A percentile compares a stretch with the other conserved stretches of the same genome.
Conservation (phyloP, 345 rosid species). For the Gossypium herbaceum region DNA sequence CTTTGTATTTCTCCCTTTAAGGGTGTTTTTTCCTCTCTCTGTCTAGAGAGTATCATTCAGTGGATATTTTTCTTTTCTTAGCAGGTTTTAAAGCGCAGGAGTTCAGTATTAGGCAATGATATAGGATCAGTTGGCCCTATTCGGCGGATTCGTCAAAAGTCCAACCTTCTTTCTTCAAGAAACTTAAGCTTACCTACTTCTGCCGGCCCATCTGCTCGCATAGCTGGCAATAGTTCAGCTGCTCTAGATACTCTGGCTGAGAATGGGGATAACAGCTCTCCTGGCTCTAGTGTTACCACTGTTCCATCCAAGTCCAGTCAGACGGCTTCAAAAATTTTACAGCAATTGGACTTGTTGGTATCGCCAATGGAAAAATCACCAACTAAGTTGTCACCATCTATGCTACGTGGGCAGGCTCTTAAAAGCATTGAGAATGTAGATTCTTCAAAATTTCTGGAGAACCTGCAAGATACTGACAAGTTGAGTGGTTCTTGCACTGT, state of each 20-base stretch:
- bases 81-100: constrained; percentile 74
- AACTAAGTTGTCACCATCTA: constrained; percentile 66
- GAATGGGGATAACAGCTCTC: constrained; percentile 36
- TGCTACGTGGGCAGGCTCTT: constrained; percentile 72
- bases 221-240: constrained; percentile 29
- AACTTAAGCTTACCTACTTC: constrained; percentile 39
- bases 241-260: constrained; percentile 31
- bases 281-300: constrained; percentile 38
- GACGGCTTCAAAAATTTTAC: constrained; percentile 74
- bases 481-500: constrained; percentile 20
- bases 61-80: constrained; percentile 18
- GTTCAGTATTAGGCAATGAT: constrained; percentile 69
- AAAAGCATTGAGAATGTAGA: constrained; percentile 70
- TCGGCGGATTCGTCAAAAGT: constrained; percentile 86
- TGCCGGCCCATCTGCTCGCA: constrained; percentile 25
- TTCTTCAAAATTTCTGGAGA: constrained; percentile 45
- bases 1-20: not conserved
- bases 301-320: constrained; percentile 78
- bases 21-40: not conserved
- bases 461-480: constrained; percentile 34
- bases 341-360: constrained; percentile 61
- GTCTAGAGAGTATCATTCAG: not conserved
- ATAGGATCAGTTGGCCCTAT: constrained; percentile 76
- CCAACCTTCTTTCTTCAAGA: constrained; percentile 49
- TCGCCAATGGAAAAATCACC: constrained; percentile 71